Conservation (phyloP, 108 stramenopile species). For the Skeletonema costatum region DNA sequence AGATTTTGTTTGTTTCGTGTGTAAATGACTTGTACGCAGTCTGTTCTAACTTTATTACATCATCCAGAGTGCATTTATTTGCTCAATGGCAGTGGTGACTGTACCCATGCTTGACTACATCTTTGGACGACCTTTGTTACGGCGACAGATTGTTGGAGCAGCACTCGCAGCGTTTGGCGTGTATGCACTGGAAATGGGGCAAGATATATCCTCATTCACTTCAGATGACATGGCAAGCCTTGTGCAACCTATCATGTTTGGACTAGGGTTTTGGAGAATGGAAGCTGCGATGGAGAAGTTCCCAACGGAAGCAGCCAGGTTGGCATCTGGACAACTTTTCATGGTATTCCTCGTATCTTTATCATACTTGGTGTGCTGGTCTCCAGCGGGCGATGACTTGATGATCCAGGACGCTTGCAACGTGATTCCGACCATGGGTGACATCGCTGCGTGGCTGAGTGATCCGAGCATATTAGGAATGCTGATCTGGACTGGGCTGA, state of each 20-base stretch:
- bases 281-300: slow-evolving; percentile 64
- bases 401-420: slow-evolving; percentile 17
- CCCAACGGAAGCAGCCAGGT: slow-evolving; percentile 67
- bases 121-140: slow-evolving; percentile 55
- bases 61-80: slow-evolving; percentile 82
- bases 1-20: not conserved
- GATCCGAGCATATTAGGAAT: slow-evolving; percentile 61
- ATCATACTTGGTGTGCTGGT: slow-evolving; percentile 39
- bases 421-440: slow-evolving; percentile 17
- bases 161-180: slow-evolving; percentile 85
- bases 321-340: slow-evolving; percentile 85
- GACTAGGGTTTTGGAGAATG: slow-evolving; percentile 87
- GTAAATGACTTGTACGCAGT: not conserved
- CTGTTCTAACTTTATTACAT: not conserved
- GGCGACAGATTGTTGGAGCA: slow-evolving; percentile 59
- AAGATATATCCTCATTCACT: slow-evolving; percentile 27
- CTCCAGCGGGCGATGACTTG: slow-evolving; percentile 22
- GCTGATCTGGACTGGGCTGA: slow-evolving; percentile 86
- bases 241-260: slow-evolving; percentile 86
- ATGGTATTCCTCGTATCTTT: slow-evolving; percentile 70
- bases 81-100: slow-evolving; percentile 88
- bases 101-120: slow-evolving; percentile 87
- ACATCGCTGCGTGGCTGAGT: slow-evolving; percentile 49
- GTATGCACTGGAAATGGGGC: slow-evolving; percentile 76
- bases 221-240: slow-evolving; percentile 70